Conservation (phyloP, 2,329 filamentous ascomycete species). For the Colletotrichum zoysiae region DNA sequence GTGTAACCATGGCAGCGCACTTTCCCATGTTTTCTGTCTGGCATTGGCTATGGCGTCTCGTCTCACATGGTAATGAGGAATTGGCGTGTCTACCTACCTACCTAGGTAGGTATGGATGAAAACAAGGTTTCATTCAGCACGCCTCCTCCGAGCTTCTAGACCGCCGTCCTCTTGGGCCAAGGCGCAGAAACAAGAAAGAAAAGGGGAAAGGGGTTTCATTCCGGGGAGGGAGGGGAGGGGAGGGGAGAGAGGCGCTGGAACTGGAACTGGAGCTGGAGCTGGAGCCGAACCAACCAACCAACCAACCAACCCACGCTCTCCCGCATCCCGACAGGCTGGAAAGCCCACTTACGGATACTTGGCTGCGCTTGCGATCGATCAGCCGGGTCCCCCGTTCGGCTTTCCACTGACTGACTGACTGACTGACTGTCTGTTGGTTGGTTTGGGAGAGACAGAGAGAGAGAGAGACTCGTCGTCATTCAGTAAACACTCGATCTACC, state of each 20-base stretch:
- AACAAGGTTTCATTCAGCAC: conserved; percentile 22
- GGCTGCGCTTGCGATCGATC: neutral
- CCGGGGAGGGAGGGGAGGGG: too few relatives aligned
- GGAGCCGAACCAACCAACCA: neutral
- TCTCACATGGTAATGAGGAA: neutral
- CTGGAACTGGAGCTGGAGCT: neutral
- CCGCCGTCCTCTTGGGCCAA: neutral
- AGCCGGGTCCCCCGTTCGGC: neutral
- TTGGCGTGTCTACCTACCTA: neutral
- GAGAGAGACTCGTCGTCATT: neutral
- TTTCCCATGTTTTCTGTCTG: neutral
- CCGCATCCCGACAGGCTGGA: conserved; percentile 36
- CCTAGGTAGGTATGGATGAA: too few relatives aligned
- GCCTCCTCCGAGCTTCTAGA: conserved; percentile 24
- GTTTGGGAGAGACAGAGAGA: neutral
- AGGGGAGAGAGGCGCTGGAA: neutral
- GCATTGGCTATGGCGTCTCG: neutral
- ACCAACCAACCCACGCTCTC: conserved; percentile 2
- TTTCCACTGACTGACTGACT: too few relatives aligned
- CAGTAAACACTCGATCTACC: neutral
- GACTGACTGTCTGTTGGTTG: neutral
- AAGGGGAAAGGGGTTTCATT: neutral
- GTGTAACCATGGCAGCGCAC: neutral
- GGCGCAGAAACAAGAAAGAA: neutral
- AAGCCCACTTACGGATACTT: conserved; percentile 21